Evolutionary conservation across 805 yeast species (phyloP), one percentile per base, ranked within the genome.

Genomic region (Candida ipomoeae): DNA sequence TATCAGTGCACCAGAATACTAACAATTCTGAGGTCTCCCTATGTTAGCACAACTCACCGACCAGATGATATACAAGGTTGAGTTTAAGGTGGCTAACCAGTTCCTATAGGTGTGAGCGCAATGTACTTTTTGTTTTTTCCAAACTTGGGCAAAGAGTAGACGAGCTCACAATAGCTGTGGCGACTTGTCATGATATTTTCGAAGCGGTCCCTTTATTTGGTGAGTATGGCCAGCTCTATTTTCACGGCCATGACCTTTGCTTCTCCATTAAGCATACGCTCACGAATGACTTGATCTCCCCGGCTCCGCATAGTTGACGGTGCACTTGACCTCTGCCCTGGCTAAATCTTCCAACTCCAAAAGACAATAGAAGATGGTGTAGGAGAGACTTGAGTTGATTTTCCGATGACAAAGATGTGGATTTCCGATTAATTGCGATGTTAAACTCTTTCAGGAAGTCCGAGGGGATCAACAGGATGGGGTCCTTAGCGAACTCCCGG

Each of bases 211-310:
- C 69, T 73, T 23, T 80, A 48, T 13, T 54, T 61, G 1, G 55
- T 58, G 1, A 67, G 57, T 3, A 21, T 62, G 2, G 75, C 67
- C 7, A 82, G 75, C n/a, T 70, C 70, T 8, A 89, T 72, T 49
- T 83, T 80, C 15, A 89, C 79, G 20, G 84, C 78, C 10, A 85
- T 75, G 60, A 85, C 84, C 52, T 82, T 83, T 48, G 86, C 92
- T 6, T 82, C 81, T 40, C 94, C 68, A 57, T 83, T 87, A 54
- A 97, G 72, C 38, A 87, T 71, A 3, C 87, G 65, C 52, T 91
- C 97, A 49, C 97, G 76, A 0, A 89, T 79, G 40, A 85, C 62
- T 23, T 23, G 56, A 51, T 40, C 49, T 55, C 34, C 54, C 40
- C 5, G 61, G 61, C 38, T 50, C 42, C 1, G 52, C 57, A 33